Conservation (phyloP, 345 rosid genomes). For the Pistacia vera region DNA sequence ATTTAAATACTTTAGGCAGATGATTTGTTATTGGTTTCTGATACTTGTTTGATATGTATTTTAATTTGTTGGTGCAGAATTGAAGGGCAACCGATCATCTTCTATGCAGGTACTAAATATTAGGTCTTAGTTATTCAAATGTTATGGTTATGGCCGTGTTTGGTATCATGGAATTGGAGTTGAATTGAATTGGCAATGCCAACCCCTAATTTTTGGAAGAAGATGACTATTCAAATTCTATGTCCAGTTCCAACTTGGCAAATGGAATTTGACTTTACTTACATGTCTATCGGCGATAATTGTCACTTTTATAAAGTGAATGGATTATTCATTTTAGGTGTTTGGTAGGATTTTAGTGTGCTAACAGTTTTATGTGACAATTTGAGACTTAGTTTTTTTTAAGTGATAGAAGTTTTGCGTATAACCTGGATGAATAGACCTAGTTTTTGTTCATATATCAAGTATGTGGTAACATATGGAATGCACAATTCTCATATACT, state of each 20-base stretch:
- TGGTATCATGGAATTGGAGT: not conserved
- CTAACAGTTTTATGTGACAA: not conserved
- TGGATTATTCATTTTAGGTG: not conserved
- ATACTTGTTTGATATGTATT: not conserved
- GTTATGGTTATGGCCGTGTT: not conserved
- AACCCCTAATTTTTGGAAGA: not conserved
- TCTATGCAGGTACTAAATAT: constrained; percentile 58
- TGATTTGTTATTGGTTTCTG: no score
- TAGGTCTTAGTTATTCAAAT: not conserved
- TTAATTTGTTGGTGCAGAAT: constrained; percentile 49
- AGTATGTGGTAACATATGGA: not conserved
- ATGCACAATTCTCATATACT: not conserved
- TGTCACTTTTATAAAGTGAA: not conserved
- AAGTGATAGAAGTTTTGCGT: not conserved
- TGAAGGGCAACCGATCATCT: constrained; percentile 71
- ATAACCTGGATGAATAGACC: not conserved
- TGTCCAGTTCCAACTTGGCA: no score
- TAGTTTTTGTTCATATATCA: not conserved
- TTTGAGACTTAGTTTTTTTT: not conserved
- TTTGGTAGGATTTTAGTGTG: not conserved
- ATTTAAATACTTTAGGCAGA: no score
- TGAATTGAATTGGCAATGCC: not conserved
- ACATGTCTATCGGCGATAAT: not conserved
- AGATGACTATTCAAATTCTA: not conserved
- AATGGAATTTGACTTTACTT: not conserved